Evolutionary conservation across 352 stramenopile genomes (phyloP).

Genomic region (Phytophthora ohioensis): DNA sequence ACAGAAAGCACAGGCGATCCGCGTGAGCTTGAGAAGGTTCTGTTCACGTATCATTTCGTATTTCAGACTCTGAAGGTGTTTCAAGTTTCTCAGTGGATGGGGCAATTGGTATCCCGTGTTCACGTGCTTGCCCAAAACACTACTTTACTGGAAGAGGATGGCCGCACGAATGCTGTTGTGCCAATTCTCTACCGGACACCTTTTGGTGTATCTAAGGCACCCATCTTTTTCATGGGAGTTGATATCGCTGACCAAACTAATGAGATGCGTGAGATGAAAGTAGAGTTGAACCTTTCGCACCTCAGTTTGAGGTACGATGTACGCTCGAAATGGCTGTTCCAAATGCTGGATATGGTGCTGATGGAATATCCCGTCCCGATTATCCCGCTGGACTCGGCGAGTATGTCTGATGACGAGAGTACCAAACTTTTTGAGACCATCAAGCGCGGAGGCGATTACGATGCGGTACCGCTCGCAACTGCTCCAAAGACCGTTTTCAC

Average conservation of each 20-base stretch:
- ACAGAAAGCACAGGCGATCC: conserved; percentile 7
- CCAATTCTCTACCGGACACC: conserved; percentile 87
- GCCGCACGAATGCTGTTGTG: conserved; percentile 43
- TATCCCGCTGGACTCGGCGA: conserved; percentile 83
- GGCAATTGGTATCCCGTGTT: conserved; percentile 77
- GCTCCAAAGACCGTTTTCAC: conserved; percentile 88
- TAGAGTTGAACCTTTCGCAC: conserved; percentile 88
- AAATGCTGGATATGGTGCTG: conserved; percentile 79
- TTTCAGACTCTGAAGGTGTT: conserved; percentile 86
- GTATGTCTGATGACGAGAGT: conserved; percentile 65
- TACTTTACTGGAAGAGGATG: conserved; percentile 80
- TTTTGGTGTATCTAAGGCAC: conserved; percentile 76
- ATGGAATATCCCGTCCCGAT: conserved; percentile 87
- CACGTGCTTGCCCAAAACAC: conserved; percentile 78
- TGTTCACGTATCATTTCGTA: conserved; percentile 78
- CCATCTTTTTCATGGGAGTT: conserved; percentile 82
- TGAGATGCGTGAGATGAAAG: conserved; percentile 90
- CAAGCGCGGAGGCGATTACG: conserved; percentile 41
- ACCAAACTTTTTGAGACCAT: conserved; percentile 51
- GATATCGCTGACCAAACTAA: conserved; percentile 86
- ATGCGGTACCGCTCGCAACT: conserved; percentile 71
- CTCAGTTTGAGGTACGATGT: conserved; percentile 86
- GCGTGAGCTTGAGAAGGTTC: conserved; percentile 29
- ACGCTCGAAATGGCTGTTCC: conserved; percentile 81
- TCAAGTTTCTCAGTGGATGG: conserved; percentile 90